Evolutionary conservation across 345 rosid genomes (phyloP), one percentile per base, ranked within the genome.

Genomic region (Citrus hindsii): DNA sequence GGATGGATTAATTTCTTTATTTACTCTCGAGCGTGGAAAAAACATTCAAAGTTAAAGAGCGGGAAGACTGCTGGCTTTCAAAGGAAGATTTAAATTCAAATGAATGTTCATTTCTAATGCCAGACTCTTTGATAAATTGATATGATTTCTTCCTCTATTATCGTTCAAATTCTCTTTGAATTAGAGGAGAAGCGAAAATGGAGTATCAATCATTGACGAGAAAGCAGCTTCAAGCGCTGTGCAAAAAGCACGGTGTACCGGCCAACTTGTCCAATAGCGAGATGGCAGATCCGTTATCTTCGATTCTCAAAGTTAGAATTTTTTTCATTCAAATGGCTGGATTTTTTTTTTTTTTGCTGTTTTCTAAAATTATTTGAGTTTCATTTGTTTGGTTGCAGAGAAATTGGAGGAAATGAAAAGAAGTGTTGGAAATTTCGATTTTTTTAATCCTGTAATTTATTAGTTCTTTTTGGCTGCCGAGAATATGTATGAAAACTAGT

Each of bases 161-260:
- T 55, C 28, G 13, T 53, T 33, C 18, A 72, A 72, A 33, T 16
- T 33, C 22, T 28, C 38, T n/a, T 70, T 70, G 61, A 70, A 58
- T 58, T 30, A 22, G 37, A 58, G 67, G 25, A 22, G 61, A 30
- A 27, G 78, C 62, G 28, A 46, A 88, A 7, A 74, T 88, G 91
- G 87, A 88, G 56, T 86, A 85, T 53, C 80, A 84, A 4, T 40
- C 60, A 28, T 80, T 92, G 90, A 89, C 88, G 73, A 84, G 96
- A 82, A 90, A 85, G 40, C 38, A 84, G 59, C 84, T 92, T 62
- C 98, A 92, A 76, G 46, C 59, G 18, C 85, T 92, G 35, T 88
- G 93, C 84, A 93, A 89, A 65, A 87, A 85, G 76, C 88, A 87
- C 37, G 90, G 89, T 7, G 74, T 93, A 51, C 92, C 91, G 14